These are phyloP conservation scores for Auxenochlorella pyrenoidosa DNA, from an alignment of 139 green algal species.

Conservation along the genomic window DNA sequence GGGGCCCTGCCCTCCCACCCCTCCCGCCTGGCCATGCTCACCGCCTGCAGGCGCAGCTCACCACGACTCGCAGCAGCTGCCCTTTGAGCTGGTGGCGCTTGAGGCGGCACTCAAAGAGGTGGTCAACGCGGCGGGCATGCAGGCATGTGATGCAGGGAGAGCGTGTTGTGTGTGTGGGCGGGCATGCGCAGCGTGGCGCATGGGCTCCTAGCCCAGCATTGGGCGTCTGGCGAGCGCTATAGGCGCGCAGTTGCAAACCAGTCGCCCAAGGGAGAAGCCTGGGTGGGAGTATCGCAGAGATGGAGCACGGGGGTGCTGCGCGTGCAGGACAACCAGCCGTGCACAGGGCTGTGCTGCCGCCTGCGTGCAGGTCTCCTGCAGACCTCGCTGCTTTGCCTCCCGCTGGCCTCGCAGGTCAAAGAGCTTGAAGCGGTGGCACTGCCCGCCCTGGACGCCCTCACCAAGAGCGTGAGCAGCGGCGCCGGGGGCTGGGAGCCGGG, in stretches of 20 bases:
- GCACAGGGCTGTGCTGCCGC: no score
- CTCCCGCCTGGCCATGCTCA: no score
- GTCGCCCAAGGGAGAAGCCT: no score
- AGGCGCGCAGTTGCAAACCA: no score
- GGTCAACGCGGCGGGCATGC: constrained; percentile 39
- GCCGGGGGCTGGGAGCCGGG: neutral
- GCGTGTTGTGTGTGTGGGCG: no score
- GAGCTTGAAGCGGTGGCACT: constrained; percentile 75
- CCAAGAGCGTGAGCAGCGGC: constrained; percentile 51
- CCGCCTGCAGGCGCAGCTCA: constrained; percentile 8
- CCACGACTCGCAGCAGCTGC: constrained; percentile 58
- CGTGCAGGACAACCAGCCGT: no score
- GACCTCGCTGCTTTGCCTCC: neutral
- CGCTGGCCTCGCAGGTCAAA: constrained; percentile 48
- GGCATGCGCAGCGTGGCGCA: neutral
- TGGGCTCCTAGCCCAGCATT: no score
- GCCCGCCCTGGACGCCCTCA: constrained; percentile 81
- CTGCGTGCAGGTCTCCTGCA: no score
- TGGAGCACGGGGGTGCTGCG: no score
- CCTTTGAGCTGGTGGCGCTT: constrained; percentile 82
- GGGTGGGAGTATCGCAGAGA: no score
- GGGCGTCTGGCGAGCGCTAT: no score
- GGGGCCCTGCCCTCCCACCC: no score
- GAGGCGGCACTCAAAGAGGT: constrained; percentile 75
- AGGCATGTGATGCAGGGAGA: constrained; percentile 61